Conservation (phyloP, 164 flowering plant species). For the Pachysandra terminalis region DNA sequence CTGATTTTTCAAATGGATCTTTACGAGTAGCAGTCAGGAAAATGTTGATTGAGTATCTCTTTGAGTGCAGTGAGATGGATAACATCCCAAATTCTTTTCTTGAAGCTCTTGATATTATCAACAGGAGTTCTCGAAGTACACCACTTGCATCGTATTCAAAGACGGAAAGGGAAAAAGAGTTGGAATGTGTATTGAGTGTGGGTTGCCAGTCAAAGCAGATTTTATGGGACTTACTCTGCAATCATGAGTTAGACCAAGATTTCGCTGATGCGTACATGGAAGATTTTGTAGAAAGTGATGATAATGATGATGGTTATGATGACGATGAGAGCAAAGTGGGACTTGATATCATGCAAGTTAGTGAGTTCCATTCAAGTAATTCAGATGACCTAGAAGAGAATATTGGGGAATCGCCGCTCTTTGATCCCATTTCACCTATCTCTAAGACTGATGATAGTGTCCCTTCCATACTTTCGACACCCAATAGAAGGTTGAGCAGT, state of each 20-base stretch:
- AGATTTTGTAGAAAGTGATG: constrained; percentile 47
- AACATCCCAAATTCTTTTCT: constrained; percentile 41
- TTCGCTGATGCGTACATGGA: constrained; percentile 69
- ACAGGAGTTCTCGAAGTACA: constrained; percentile 24
- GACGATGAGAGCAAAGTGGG: constrained; percentile 15
- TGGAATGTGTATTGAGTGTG: constrained; percentile 53
- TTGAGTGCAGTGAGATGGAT: constrained; percentile 65
- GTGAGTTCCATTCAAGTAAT: constrained; percentile 16
- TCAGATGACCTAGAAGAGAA: constrained; percentile 29
- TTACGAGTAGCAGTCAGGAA: constrained; percentile 39
- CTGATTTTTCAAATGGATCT: constrained; percentile 24
- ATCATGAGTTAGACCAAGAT: constrained; percentile 43
- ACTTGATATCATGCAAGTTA: background rate
- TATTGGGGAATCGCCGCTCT: constrained; percentile 37
- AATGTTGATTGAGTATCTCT: constrained; percentile 59
- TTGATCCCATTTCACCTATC: constrained; percentile 4
- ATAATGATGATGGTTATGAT: constrained; percentile 26
- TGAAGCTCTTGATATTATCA: constrained; percentile 44
- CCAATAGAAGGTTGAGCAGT: constrained; percentile 3
- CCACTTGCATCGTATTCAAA: constrained; percentile 14
- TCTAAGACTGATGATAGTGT: background rate
- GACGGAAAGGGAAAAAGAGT: constrained; percentile 50
- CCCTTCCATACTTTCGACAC: constrained; percentile 8
- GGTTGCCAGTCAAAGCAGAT: constrained; percentile 67
- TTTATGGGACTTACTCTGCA: constrained; percentile 42